These are phyloP conservation scores for Penicillium sp. DNA, from an alignment of 2,329 filamentous ascomycete genomes.

Conservation along the genomic window DNA sequence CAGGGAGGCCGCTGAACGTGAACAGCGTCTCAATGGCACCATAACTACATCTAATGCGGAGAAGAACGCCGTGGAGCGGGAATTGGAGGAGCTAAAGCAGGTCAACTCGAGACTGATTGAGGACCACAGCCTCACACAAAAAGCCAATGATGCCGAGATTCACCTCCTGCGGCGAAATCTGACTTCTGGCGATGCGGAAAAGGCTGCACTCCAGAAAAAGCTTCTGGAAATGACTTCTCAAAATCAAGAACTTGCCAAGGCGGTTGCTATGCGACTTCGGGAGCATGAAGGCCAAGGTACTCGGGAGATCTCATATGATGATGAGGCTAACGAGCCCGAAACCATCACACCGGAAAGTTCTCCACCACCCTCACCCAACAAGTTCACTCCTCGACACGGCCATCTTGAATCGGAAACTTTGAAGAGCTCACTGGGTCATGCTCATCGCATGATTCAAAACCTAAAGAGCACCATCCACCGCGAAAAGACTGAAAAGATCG, in stretches of 20 bases:
- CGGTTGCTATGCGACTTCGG: slow-evolving; percentile 70
- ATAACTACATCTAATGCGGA: slow-evolving; percentile 68
- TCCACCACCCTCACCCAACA: slow-evolving; percentile 83
- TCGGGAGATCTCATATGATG: slow-evolving; percentile 59
- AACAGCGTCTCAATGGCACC: slow-evolving; percentile 73
- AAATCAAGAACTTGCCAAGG: slow-evolving; percentile 85
- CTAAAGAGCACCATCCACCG: slow-evolving; percentile 92
- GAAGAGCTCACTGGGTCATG: slow-evolving; percentile 88
- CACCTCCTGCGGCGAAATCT: slow-evolving; percentile 77
- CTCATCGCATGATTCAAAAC: slow-evolving; percentile 93
- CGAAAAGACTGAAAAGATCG: slow-evolving; percentile 97
- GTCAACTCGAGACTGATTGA: slow-evolving; percentile 73
- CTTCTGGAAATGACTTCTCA: slow-evolving; percentile 83
- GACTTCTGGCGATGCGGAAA: slow-evolving; percentile 72
- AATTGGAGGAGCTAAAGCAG: slow-evolving; percentile 85
- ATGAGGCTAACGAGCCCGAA: slow-evolving; percentile 63
- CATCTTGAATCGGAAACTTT: slow-evolving; percentile 94
- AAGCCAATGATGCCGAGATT: slow-evolving; percentile 84
- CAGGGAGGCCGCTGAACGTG: slow-evolving; percentile 73
- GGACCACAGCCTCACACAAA: slow-evolving; percentile 71
- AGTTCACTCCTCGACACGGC: slow-evolving; percentile 84
- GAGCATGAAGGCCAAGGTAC: slow-evolving; percentile 61
- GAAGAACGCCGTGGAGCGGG: slow-evolving; percentile 73
- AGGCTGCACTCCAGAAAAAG: slow-evolving; percentile 72
- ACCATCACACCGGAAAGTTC: slow-evolving; percentile 81